phyloP scores from a whole-genome alignment of 2,329 filamentous ascomycete genomes.

The Pyrenophora tritici-repentis region DNA sequence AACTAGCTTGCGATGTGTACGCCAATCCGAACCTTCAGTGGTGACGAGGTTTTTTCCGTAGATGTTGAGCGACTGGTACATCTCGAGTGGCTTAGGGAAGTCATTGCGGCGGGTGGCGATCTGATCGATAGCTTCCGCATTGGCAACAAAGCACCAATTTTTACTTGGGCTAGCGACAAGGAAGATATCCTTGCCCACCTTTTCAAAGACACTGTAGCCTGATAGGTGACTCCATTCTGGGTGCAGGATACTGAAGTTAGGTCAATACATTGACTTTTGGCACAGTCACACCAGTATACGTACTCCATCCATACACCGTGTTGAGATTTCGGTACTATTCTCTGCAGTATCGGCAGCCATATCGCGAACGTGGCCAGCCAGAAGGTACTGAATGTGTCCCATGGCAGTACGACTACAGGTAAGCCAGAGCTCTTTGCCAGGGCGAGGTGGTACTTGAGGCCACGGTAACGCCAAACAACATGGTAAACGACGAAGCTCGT shows the following conservation, averaged over 20 bases:
- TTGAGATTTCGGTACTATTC: conserved; percentile 58
- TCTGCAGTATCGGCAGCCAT: conserved; percentile 61
- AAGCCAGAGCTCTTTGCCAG: conserved; percentile 54
- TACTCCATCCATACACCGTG: conserved; percentile 66
- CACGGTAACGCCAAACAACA: conserved; percentile 41
- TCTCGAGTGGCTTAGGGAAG: conserved; percentile 70
- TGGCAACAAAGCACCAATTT: conserved; percentile 62
- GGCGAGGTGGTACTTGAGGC: conserved; percentile 49
- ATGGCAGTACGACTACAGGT: conserved; percentile 50
- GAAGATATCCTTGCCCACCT: conserved; percentile 65
- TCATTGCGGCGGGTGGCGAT: conserved; percentile 69
- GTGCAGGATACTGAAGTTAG: conserved; percentile 54
- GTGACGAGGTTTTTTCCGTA: conserved; percentile 75
- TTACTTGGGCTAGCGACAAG: conserved; percentile 64
- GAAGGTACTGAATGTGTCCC: conserved; percentile 55
- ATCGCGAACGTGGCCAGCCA: conserved; percentile 63
- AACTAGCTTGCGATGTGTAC: conserved; percentile 72
- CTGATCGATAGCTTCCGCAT: conserved; percentile 68
- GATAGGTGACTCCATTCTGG: conserved; percentile 65
- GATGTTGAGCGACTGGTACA: conserved; percentile 64
- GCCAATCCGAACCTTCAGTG: conserved; percentile 72
- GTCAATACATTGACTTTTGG: conserved; percentile 4
- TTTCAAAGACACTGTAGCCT: conserved; percentile 62
- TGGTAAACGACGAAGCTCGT: conserved; percentile 40
- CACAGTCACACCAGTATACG: conserved; percentile 31